phyloP scores from a whole-genome alignment of 2,329 filamentous ascomycete genomes.

The Corinectria fuckeliana region DNA sequence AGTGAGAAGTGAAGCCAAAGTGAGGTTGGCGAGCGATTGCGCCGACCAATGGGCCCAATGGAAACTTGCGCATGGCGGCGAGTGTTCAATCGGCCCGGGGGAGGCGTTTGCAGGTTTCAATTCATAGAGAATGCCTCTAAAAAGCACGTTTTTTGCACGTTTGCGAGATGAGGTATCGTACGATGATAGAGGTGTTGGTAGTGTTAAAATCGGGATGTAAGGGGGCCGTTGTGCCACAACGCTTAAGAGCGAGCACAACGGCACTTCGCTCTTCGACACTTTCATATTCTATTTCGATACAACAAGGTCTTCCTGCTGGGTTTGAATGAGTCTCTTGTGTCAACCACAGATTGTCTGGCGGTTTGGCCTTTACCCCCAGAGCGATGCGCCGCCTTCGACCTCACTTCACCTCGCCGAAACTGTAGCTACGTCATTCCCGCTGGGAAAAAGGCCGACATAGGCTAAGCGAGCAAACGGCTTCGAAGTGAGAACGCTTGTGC shows the following conservation, averaged over 20 bases:
- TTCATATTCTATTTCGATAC: background rate
- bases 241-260: too few relatives aligned
- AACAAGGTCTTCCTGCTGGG: background rate
- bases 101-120: background rate
- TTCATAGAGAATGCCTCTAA: background rate
- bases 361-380: background rate
- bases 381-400: background rate
- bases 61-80: background rate
- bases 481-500: too few relatives aligned
- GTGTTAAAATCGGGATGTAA: background rate
- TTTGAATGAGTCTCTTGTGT: background rate
- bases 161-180: too few relatives aligned
- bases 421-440: too few relatives aligned
- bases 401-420: background rate
- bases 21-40: background rate
- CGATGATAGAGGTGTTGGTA: background rate
- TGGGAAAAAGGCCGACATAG: background rate
- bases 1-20: background rate
- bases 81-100: too few relatives aligned
- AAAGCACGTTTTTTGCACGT: background rate
- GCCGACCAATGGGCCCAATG: background rate
- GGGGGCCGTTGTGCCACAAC: too few relatives aligned
- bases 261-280: too few relatives aligned
- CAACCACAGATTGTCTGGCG: background rate
- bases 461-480: background rate